Conservation (phyloP, 768 basidiomycete genomes). For the Pholiota molesta region DNA sequence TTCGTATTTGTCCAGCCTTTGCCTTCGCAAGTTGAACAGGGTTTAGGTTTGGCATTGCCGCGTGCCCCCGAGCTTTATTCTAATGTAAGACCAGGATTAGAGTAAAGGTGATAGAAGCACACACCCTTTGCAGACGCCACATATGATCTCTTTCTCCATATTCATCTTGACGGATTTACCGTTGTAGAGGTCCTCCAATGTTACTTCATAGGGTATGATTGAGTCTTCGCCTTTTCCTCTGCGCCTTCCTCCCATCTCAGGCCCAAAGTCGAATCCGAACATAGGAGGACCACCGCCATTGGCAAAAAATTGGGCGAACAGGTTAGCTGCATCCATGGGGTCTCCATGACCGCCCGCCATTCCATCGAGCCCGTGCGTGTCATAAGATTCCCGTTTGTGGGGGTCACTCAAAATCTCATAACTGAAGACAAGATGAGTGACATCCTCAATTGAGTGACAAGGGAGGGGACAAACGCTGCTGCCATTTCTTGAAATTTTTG, state of each 20-base stretch:
- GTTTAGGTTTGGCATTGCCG: conserved; percentile 81
- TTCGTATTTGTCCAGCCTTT: conserved; percentile 76
- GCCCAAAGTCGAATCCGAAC: conserved; percentile 71
- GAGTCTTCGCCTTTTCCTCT: conserved; percentile 71
- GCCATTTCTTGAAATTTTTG: conserved; percentile 88
- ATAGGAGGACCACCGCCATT: conserved; percentile 35
- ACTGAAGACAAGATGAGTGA: conserved; percentile 37
- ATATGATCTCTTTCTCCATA: conserved; percentile 84
- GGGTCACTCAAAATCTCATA: conserved; percentile 84
- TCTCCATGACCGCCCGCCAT: conserved; percentile 50
- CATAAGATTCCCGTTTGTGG: conserved; percentile 70
- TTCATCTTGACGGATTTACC: conserved; percentile 89
- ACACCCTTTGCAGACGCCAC: conserved; percentile 81
- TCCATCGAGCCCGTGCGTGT: conserved; percentile 72
- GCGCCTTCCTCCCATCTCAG: conserved; percentile 45
- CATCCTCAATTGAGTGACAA: neutral
- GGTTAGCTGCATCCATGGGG: conserved; percentile 63
- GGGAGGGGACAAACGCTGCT: conserved; percentile 66
- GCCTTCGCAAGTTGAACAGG: conserved; percentile 81
- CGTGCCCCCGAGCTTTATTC: conserved; percentile 74
- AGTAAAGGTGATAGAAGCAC: conserved; percentile 13
- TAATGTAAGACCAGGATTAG: conserved; percentile 7
- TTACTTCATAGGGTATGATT: conserved; percentile 79
- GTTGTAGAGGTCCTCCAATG: conserved; percentile 90
- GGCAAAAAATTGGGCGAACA: conserved; percentile 78